Conservation (phyloP, 1,284 basidiomycete genomes). For the Rhodotorula glutinis region DNA sequence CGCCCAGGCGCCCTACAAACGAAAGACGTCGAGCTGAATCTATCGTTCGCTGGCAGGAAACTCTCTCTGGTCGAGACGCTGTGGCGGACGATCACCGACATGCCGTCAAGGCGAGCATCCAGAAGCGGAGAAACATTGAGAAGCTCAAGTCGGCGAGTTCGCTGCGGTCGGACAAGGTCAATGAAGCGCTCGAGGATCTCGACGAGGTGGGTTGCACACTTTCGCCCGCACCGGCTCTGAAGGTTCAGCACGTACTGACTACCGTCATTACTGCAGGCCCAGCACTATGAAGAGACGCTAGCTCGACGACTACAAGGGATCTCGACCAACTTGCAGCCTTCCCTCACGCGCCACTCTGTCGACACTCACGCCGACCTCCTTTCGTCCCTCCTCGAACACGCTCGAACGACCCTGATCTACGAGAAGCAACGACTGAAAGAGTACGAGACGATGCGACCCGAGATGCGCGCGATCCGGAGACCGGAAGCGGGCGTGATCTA, state of each 20-base stretch:
- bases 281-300: constrained; percentile 77
- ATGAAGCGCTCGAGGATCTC: constrained; percentile 88
- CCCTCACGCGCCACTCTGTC: constrained; percentile 74
- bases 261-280: constrained; percentile 60
- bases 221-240: neutral
- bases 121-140: constrained; percentile 83
- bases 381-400: constrained; percentile 81
- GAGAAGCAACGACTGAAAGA: constrained; percentile 82
- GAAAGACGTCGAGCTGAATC: too few relatives aligned
- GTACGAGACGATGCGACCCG: constrained; percentile 74
- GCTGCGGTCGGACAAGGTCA: constrained; percentile 79
- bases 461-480: constrained; percentile 62
- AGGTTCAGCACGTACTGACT: constrained; percentile 27
- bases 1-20: too few relatives aligned
- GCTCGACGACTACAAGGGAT: constrained; percentile 79
- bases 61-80: constrained; percentile 74
- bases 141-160: constrained; percentile 74
- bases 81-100: constrained; percentile 88
- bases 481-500: constrained; percentile 41
- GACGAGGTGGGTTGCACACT: constrained; percentile 65
- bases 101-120: constrained; percentile 85
- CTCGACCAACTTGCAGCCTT: constrained; percentile 80
- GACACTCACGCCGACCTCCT: constrained; percentile 85
- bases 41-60: too few relatives aligned
- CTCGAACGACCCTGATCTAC: constrained; percentile 81